phyloP scores from a whole-genome alignment of 495 filamentous ascomycete species.

The Parathielavia appendiculata region DNA sequence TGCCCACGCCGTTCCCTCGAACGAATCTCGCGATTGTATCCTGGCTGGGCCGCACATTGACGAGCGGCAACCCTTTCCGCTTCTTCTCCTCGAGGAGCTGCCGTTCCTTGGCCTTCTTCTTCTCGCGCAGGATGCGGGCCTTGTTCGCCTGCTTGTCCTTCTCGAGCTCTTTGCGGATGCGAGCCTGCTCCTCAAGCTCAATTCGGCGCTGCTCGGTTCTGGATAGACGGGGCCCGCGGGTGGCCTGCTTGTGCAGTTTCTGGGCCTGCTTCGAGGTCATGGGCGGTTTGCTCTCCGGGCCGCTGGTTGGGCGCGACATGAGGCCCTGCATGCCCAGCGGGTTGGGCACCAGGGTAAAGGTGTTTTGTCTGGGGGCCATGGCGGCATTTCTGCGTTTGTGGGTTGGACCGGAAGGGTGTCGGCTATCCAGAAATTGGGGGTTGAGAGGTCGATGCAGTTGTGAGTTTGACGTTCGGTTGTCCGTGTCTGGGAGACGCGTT shows the following conservation, averaged over 20 bases:
- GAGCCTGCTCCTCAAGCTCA: conserved; percentile 42
- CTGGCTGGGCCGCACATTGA: conserved; percentile 41
- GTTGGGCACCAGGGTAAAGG: conserved; percentile 27
- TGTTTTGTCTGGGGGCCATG: conserved; percentile 18
- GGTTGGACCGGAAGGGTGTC: background rate
- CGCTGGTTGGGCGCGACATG: conserved; percentile 15
- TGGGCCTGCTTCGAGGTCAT: conserved; percentile 46
- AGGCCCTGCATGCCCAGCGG: conserved; percentile 23
- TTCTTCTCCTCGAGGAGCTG: conserved; percentile 34
- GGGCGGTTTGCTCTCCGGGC: conserved; percentile 21
- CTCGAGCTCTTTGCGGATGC: conserved; percentile 41
- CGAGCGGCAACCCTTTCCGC: conserved; percentile 39
- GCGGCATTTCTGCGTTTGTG: background rate
- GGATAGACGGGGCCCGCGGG: conserved; percentile 33
- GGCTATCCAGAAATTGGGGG: no score
- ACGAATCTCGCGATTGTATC: conserved; percentile 42
- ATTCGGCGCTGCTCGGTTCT: conserved; percentile 39
- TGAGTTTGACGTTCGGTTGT: no score
- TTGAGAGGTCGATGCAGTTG: no score
- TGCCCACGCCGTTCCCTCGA: conserved; percentile 26
- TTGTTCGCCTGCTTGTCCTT: conserved; percentile 38
- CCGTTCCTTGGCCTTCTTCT: conserved; percentile 40
- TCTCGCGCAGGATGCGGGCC: conserved; percentile 38
- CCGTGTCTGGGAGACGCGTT: background rate
- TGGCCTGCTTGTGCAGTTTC: conserved; percentile 36